phyloP scores from a whole-genome alignment of 73 alveolate genomes.

The Paramecium tetraurelia region DNA sequence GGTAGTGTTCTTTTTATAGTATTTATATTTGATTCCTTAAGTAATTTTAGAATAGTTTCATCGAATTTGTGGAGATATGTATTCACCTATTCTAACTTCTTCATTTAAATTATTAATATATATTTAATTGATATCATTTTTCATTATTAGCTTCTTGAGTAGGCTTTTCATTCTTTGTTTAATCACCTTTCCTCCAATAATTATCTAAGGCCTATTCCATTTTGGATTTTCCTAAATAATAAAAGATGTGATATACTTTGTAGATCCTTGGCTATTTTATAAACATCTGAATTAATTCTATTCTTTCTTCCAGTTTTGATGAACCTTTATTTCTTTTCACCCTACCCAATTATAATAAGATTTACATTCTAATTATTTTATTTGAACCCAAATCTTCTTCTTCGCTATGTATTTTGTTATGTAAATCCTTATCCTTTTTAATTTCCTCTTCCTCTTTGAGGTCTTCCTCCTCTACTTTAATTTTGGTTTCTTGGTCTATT shows the following conservation, averaged over 20 bases:
- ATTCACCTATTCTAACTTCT: slow-evolving; percentile 23
- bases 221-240: neutral
- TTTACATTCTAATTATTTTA: neutral
- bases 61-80: neutral
- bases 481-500: neutral
- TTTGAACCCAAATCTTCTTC: neutral
- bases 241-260: neutral
- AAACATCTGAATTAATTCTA: neutral
- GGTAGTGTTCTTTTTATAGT: neutral
- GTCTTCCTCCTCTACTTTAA: neutral
- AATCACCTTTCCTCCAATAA: neutral
- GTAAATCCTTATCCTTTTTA: neutral
- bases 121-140: neutral
- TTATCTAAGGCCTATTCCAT: neutral
- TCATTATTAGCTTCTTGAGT: neutral
- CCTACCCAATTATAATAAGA: neutral
- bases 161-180: neutral
- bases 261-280: neutral
- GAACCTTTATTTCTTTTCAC: neutral
- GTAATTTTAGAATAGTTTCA: slow-evolving; percentile 22
- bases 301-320: neutral
- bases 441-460: neutral
- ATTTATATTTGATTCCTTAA: neutral
- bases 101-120: neutral
- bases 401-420: neutral